These are phyloP conservation scores for Tephrocybe sp. DNA, from an alignment of 768 basidiomycete species.

Conservation along the genomic window DNA sequence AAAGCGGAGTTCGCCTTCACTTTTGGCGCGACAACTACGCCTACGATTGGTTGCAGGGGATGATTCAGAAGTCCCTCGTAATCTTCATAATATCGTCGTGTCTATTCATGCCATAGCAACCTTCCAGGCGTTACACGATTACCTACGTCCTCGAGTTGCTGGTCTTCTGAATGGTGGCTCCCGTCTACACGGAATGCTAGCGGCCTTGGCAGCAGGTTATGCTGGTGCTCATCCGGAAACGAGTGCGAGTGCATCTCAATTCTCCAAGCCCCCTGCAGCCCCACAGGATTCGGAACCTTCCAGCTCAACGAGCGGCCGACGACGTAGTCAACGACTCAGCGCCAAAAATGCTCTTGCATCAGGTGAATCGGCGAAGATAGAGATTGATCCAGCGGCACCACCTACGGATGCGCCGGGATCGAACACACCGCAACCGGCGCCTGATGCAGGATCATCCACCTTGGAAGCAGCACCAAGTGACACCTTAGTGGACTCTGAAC, in stretches of 20 bases:
- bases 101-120: slow-evolving; percentile 99
- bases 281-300: slow-evolving; percentile 25
- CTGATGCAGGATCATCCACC: slow-evolving; percentile 23
- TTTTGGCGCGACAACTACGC: slow-evolving; percentile 90
- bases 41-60: slow-evolving; percentile 88
- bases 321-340: slow-evolving; percentile 82
- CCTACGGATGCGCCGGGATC: slow-evolving; percentile 6
- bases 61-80: slow-evolving; percentile 84
- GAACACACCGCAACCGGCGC: slow-evolving; percentile 5
- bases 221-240: slow-evolving; percentile 41
- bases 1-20: slow-evolving; percentile 84
- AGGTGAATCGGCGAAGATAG: slow-evolving; percentile 9
- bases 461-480: slow-evolving; percentile 51
- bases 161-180: slow-evolving; percentile 62
- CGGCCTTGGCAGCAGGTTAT: slow-evolving; percentile 82
- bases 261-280: slow-evolving; percentile 26
- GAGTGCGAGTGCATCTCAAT: slow-evolving; percentile 29
- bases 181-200: slow-evolving; percentile 84
- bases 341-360: slow-evolving; percentile 49
- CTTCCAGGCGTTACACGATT: slow-evolving; percentile 95
- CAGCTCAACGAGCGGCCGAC: slow-evolving; percentile 47
- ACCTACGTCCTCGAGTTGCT: slow-evolving; percentile 86
- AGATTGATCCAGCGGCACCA: slow-evolving; percentile 16
- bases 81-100: slow-evolving; percentile 86
- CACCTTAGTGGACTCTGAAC: slow-evolving; percentile 59